Evolutionary conservation across 2,329 filamentous ascomycete genomes (phyloP), one percentile per base, ranked within the genome.

Genomic region (Dryadomyces quercus-mongolicae): DNA sequence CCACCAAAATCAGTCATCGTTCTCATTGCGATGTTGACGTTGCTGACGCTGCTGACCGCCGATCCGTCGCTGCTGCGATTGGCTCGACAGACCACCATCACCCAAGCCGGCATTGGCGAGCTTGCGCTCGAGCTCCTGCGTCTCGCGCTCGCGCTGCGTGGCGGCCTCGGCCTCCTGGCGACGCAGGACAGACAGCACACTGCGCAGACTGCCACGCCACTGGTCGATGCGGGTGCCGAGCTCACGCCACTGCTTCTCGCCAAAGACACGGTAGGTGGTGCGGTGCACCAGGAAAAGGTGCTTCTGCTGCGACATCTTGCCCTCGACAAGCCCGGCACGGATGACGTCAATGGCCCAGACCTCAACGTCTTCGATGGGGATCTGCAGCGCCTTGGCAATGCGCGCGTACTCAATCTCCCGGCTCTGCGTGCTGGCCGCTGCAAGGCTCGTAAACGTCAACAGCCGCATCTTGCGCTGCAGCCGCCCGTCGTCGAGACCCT

Each of bases 271-370:
- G 79, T 97, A 96, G 57, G 90, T 95, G 64, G 89, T 89, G 68
- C 93, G 84, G 77, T 98, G 93, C 58, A 98, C 89, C 53, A 96
- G 78, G 78, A 98, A 97, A 59, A 92, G 87, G 68, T 88, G 82
- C 68, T 89, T 90, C 68, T 92, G 80, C 74, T 98, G 93, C 56
- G 87, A 93, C 62, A 98, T 82, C 74, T 95, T 95, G 67, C 93
- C 93, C 75, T 98, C 93, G 52, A 98, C 88, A 42, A 98, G 82
- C 38, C 91, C 90, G 49, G 91, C 89, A 62, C 93, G 88, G 72
- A 98, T 96, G 62, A 94, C 91, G 69, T 98, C 93, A 65, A 98
- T 98, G 61, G 94, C 89, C 93, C 93, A 98, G 79, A 92, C 86
- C 78, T 98, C 93, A 45, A 97, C 89, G 59, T 97, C 89, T 60